Base-by-base conservation (phyloP, 805 yeast genomes). In the Candida argentea region DNA sequence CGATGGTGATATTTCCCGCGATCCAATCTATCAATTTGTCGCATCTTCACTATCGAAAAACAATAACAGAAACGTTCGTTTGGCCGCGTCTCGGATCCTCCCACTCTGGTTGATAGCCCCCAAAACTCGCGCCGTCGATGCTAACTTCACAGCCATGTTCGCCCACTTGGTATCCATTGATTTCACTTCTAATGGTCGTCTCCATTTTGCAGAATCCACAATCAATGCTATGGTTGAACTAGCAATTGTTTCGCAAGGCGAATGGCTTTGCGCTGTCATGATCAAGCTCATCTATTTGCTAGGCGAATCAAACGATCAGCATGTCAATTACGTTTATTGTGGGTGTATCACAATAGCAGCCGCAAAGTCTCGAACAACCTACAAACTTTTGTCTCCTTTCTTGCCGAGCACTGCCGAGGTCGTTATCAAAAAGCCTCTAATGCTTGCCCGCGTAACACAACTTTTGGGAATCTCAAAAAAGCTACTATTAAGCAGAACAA, bases 341-440 rank as follows among this genome's bases (percentile, higher is more conserved):
- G 71, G 73, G 31, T 54, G 89, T 4, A 55, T 70, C 14, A 54
- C 65, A 19, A 64, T 81, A 8, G 78, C 95, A 0, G 42, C 55
- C 11, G 58, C 71, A 2, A 70, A 71, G 38, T 52, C 61, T 1
- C 55, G 70, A 20, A 72, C 94, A 0, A 77, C 94, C 0, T 86
- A 89, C 71, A 83, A 80, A 46, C 52, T 89, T 9, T 57, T 85
- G 13, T 73, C 82, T 5, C 94, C 95, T 1, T 82, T 73, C 35
- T 65, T 91, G 42, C 86, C 89, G 2, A 68, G 76, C 20, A 61
- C 86, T 5, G 69, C 87, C 21, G 68, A 73, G 24, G 67, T 67
- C 14, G 63, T 84, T 11, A 75, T 84, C 3, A 71, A 71, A 36
- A 69, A 69, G 30, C 72, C 76, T 0, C 55, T 62, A 4, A 57